Evolutionary conservation across 108 stramenopile species (phyloP), one percentile per base, ranked within the genome.

Genomic region (Craspedostauros australis): DNA sequence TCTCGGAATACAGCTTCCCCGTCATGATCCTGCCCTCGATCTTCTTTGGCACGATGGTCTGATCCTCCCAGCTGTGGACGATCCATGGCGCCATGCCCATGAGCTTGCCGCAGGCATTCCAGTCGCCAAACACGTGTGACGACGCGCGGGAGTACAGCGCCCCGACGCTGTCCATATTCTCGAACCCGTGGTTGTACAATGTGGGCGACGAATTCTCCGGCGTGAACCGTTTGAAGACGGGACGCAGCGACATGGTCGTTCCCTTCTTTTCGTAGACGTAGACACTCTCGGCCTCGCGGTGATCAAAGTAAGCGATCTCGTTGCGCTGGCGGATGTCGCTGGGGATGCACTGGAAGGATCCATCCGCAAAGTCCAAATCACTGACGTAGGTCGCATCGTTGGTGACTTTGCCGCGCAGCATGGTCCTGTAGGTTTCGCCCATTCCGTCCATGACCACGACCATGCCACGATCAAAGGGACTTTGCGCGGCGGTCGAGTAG

Each of bases 81-180:
- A 64, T 75, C 91, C 84, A 97, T 5, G 96, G 94, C n/a, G 94
- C 92, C 23, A 97, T 57, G 18, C 95, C 96, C 95, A 96, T 96
- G 20, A 96, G 87, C 51, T 96, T 93, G 12, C 96, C 95, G 46
- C 95, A 95, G 0, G 89, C 80, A 76, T 96, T 98, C 94, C 95
- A 95, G 66, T 95, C 92, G 11, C 93, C 93, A 64, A 98, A 96
- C 6, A 96, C 90, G 68, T 94, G 87, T 7, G 84, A 86, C 20
- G 91, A 88, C 25, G 86, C 88, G 60, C 93, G 55, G 37, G 91
- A 93, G 72, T 96, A 98, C 18, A 94, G 50, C 14, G 94, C 97
- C n/a, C 97, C 97, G 30, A 94, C 31, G 39, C 84, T 86, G 41
- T 98, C 92, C 91, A 96, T 94, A 62, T 94, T 93, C 52, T 93